Evolutionary conservation across 768 basidiomycete genomes (phyloP).

Genomic region (Suillus subalutaceus): DNA sequence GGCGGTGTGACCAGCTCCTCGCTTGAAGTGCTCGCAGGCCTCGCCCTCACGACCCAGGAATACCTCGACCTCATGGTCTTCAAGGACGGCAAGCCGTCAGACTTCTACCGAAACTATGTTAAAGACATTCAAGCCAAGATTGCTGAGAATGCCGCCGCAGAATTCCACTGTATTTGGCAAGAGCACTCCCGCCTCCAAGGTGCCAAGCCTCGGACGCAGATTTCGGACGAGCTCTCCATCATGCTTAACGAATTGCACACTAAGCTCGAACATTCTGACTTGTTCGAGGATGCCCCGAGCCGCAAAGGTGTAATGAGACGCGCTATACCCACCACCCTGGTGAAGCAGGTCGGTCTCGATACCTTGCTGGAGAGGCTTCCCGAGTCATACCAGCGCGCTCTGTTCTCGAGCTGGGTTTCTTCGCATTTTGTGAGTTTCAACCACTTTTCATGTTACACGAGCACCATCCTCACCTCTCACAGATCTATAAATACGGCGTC

Average conservation of each 20-base stretch:
- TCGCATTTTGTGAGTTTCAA: conserved; percentile 73
- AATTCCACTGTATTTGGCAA: conserved; percentile 91
- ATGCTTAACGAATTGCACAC: conserved; percentile 90
- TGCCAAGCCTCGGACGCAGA: conserved; percentile 80
- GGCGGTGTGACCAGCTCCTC: conserved; percentile 97
- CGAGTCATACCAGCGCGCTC: conserved; percentile 77
- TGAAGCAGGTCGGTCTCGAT: conserved; percentile 84
- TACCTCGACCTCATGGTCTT: conserved; percentile 93
- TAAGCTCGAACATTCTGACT: conserved; percentile 86
- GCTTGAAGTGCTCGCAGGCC: conserved; percentile 94
- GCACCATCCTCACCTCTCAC: conserved; percentile 17
- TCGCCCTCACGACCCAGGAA: conserved; percentile 87
- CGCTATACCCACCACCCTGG: conserved; percentile 88
- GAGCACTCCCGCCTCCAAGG: conserved; percentile 85
- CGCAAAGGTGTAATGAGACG: conserved; percentile 75
- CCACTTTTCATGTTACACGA: neutral
- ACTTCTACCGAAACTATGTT: conserved; percentile 92
- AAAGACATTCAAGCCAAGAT: conserved; percentile 92
- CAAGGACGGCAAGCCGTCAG: conserved; percentile 83
- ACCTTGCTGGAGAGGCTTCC: conserved; percentile 78
- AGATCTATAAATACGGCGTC: conserved; percentile 94
- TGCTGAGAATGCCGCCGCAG: conserved; percentile 85
- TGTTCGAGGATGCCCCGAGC: conserved; percentile 83
- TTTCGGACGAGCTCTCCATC: conserved; percentile 92
- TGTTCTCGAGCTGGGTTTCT: conserved; percentile 91